Base-by-base conservation (phyloP, 1,284 basidiomycete species). In the Lignosus rhinocerotis region DNA sequence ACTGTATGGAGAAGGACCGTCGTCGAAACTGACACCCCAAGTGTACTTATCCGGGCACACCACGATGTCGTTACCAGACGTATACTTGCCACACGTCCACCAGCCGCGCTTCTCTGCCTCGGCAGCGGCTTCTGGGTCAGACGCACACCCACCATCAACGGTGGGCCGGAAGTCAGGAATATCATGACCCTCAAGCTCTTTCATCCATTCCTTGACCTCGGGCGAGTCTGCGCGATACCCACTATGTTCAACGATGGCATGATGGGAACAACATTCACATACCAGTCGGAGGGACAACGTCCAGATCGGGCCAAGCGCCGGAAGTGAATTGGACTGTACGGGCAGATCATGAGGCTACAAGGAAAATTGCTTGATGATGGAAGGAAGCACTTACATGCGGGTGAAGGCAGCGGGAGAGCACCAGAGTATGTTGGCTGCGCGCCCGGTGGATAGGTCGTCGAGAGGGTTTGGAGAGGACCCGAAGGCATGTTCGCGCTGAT, bases 51-150 rank as follows among this genome's bases (percentile, higher is more conserved):
- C 82, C 1, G 93, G 92, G 75, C 95, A 97, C 21, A 81, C 74
- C 59, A 85, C 83, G 68, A 91, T 85, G 72, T 91, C 76, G 10
- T 84, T 84, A 45, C 66, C 66, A 25, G 90, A 82, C 7, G 91
- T 92, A 72, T 83, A 85, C 39, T 90, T 90, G 71, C 92, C 91
- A 69, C 93, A 95, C n/a, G 93, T 92, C 90, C 90, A 92, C 90
- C 90, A 92, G 44, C 88, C 88, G 64, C 85, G 83, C 58, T 73
- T 73, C 9, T 81, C 76, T 42, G 88, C 86, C 45, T 85, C 71
- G 6, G 84, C 74, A 4, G 83, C 86, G 12, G 85, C 81, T 3
- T 73, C 73, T 33, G 88, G 82, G 63, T 88, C 84, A 46, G 78
- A 75, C 34, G 71, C 78, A 67, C 89, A 90, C 19, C 86, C 82